Evolutionary conservation across 495 filamentous ascomycete species (phyloP).

Genomic region (Xylaria flabelliformis): DNA sequence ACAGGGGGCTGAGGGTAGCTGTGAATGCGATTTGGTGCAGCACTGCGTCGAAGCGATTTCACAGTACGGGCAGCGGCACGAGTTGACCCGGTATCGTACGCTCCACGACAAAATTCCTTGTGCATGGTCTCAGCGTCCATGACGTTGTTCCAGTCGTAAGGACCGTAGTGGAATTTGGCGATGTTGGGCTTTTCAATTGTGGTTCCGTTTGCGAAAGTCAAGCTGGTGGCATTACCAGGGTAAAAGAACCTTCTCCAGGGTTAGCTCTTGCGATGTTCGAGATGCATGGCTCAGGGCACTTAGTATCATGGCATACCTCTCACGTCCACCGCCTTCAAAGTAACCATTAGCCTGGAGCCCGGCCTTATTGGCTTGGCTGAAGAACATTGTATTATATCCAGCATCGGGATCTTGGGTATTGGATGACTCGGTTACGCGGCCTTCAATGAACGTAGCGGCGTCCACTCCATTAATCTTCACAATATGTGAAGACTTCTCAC

Average conservation of each 20-base stretch:
- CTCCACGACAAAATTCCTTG: constrained; percentile 36
- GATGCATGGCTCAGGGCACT: background rate
- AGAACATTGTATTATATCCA: constrained; percentile 50
- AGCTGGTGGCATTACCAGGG: constrained; percentile 40
- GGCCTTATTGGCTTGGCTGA: constrained; percentile 19
- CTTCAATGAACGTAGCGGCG: constrained; percentile 35
- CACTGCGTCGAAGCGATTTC: constrained; percentile 7
- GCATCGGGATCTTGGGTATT: constrained; percentile 48
- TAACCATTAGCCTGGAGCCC: constrained; percentile 2
- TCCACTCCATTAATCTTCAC: constrained; percentile 42
- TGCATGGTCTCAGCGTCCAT: constrained; percentile 41
- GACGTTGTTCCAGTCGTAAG: constrained; percentile 32
- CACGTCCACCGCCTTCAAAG: constrained; percentile 27
- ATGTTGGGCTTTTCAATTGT: constrained; percentile 20
- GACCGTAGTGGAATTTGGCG: constrained; percentile 42
- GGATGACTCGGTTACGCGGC: constrained; percentile 18
- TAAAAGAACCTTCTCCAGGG: constrained; percentile 35
- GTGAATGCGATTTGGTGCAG: constrained; percentile 1
- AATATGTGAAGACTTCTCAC: constrained; percentile 24
- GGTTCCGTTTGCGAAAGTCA: constrained; percentile 48
- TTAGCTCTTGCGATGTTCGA: constrained; percentile 6
- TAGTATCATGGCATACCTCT: constrained; percentile 22
- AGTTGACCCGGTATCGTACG: constrained; percentile 20
- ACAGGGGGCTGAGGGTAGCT: constrained; percentile 12
- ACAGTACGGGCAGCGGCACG: constrained; percentile 17